A percentile compares a stretch with the other conserved stretches of the same genome.
Conservation (phyloP, 2,329 filamentous ascomycete genomes). For the Biscogniauxia sp. region DNA sequence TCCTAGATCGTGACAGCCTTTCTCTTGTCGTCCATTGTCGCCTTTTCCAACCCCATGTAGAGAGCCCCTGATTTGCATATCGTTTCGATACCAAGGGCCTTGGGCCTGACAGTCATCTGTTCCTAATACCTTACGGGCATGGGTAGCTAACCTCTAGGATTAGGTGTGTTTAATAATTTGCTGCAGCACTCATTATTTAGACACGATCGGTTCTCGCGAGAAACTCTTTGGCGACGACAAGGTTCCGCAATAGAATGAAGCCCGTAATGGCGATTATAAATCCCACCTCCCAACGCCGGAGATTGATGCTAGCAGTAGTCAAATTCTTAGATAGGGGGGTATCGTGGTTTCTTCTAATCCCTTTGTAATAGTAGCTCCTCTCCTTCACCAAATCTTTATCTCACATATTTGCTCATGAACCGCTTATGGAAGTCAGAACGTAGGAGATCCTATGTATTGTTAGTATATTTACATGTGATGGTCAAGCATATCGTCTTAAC, state of each 20-base stretch:
- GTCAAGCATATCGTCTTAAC: neutral
- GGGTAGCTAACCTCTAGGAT: slow-evolving; percentile 33
- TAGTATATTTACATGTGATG: slow-evolving; percentile 17
- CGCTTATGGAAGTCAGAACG: slow-evolving; percentile 96
- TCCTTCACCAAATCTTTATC: slow-evolving; percentile 37
- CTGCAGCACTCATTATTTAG: slow-evolving; percentile 21
- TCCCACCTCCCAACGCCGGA: neutral
- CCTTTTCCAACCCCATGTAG: neutral
- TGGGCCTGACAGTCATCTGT: slow-evolving; percentile 10
- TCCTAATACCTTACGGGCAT: slow-evolving; percentile 25
- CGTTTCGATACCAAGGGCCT: slow-evolving; percentile 4
- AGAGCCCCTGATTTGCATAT: neutral
- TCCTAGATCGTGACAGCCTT: neutral
- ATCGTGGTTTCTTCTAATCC: neutral
- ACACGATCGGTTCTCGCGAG: slow-evolving; percentile 30
- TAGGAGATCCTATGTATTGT: slow-evolving; percentile 65
- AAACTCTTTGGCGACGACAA: slow-evolving; percentile 31
- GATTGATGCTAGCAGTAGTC: neutral
- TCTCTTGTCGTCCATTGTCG: neutral
- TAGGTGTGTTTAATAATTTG: slow-evolving; percentile 26
- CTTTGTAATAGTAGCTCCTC: neutral
- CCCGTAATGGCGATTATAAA: neutral
- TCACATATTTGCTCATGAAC: slow-evolving; percentile 78
- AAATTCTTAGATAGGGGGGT: neutral
- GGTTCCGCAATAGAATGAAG: slow-evolving; percentile 20